Evolutionary conservation across 78 protist species (phyloP).

Genomic region (Tieghemostelium lacteum): DNA sequence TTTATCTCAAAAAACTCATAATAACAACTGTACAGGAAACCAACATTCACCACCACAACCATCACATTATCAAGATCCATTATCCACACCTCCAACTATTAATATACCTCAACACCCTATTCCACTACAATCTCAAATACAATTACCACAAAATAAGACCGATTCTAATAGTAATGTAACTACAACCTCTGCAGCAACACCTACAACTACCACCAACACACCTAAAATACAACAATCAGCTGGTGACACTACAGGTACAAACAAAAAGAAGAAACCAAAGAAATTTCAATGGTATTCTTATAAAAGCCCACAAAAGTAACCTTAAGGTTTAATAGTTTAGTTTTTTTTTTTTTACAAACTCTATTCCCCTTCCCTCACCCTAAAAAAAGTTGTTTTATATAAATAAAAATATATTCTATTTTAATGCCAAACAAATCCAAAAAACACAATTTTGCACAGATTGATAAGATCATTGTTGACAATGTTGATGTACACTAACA

Average conservation of each 20-base stretch:
- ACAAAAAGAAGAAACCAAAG: constrained; percentile 33
- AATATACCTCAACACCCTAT: neutral
- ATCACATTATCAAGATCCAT: neutral
- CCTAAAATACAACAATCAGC: neutral
- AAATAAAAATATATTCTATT: too few relatives aligned
- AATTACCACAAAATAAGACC: too few relatives aligned
- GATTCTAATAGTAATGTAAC: neutral
- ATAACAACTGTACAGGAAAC: constrained; percentile 4
- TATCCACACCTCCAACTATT: neutral
- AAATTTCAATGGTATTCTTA: constrained; percentile 64
- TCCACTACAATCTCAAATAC: neutral
- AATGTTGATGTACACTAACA: too few relatives aligned
- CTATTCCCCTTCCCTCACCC: too few relatives aligned
- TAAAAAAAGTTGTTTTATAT: too few relatives aligned
- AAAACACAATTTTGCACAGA: too few relatives aligned
- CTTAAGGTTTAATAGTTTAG: too few relatives aligned
- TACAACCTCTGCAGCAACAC: neutral
- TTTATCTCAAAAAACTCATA: neutral
- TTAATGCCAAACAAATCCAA: too few relatives aligned
- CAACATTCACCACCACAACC: constrained; percentile 9
- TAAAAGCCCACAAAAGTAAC: constrained; percentile 25
- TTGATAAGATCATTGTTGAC: too few relatives aligned
- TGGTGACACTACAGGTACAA: neutral
- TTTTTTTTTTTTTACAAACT: too few relatives aligned
- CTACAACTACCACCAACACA: neutral